Percentiles rank a stretch among this genome's conserved stretches.
Evolutionary conservation across 2,329 filamentous ascomycete species (phyloP).

Genomic region (Botryotinia narcissicola): DNA sequence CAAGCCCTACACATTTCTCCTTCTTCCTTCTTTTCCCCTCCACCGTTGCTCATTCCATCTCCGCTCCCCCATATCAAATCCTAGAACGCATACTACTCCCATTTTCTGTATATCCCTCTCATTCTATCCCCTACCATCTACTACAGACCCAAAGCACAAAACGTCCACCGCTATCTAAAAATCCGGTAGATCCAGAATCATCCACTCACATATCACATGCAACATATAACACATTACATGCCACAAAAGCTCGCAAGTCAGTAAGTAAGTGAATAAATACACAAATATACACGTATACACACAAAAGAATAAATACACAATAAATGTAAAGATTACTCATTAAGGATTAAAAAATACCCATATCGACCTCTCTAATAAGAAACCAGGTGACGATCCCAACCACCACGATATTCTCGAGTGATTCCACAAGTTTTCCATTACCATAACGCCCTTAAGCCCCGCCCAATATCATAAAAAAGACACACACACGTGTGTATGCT

Average conservation of each 20-base stretch:
- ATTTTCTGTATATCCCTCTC: not conserved
- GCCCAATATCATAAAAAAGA: not conserved
- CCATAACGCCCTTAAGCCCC: not conserved
- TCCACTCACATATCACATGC: not conserved
- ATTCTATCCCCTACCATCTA: not conserved
- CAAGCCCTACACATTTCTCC: not conserved
- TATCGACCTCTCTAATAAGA: not conserved
- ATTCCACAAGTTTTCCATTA: not conserved
- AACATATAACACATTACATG: fast-evolving
- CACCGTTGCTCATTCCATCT: too few relatives aligned
- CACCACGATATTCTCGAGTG: not conserved
- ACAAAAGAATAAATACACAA: not conserved
- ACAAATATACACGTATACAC: not conserved
- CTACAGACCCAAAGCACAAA: not conserved
- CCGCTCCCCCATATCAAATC: not conserved
- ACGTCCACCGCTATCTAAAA: too few relatives aligned
- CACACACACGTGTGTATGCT: not conserved
- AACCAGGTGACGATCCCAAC: not conserved
- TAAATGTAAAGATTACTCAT: not conserved
- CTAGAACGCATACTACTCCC: not conserved
- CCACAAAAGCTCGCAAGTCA: not conserved
- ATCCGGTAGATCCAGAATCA: not conserved
- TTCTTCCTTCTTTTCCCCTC: too few relatives aligned
- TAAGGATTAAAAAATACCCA: not conserved
- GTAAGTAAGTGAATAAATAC: not conserved